Evolutionary conservation across 2,329 filamentous ascomycete species (phyloP).

Genomic region (Lojkania enalia): DNA sequence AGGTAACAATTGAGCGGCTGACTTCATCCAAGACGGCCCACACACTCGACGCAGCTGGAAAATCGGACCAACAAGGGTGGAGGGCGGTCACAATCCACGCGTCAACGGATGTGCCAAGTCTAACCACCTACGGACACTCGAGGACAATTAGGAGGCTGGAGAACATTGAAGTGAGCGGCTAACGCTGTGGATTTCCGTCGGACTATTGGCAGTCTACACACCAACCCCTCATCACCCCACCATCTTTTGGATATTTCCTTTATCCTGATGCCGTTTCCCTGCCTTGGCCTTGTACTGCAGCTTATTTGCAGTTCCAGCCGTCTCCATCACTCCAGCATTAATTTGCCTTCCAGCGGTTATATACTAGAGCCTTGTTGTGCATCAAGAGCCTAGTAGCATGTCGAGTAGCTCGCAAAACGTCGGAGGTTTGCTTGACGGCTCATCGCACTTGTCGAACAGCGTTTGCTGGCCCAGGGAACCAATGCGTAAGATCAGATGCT

Average conservation of each 20-base stretch:
- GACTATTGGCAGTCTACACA: slow-evolving; percentile 6
- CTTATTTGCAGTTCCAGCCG: slow-evolving; percentile 14
- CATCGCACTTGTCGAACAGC: no score
- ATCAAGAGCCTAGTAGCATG: no score
- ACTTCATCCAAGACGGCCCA: slow-evolving; percentile 27
- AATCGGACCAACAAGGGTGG: slow-evolving; percentile 16
- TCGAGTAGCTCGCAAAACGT: no score
- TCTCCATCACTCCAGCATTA: no score
- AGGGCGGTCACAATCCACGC: slow-evolving; percentile 31
- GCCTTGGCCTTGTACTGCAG: slow-evolving; percentile 11
- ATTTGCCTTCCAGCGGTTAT: no score
- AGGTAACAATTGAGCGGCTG: no score
- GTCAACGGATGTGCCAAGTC: slow-evolving; percentile 24
- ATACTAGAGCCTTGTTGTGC: no score
- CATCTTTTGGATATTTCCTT: slow-evolving; percentile 9
- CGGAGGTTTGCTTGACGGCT: no score
- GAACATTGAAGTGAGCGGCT: slow-evolving; percentile 26
- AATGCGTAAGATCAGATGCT: no score
- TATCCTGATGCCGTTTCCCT: background rate
- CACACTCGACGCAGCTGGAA: slow-evolving; percentile 19
- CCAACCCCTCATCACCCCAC: slow-evolving; percentile 28
- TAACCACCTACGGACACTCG: slow-evolving; percentile 11
- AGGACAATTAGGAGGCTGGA: slow-evolving; percentile 14
- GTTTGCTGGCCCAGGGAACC: no score
- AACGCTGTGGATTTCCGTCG: slow-evolving; percentile 11